These are phyloP conservation scores for Monosporascus sp. DNA, from an alignment of 2,329 filamentous ascomycete species.

Conservation along the genomic window DNA sequence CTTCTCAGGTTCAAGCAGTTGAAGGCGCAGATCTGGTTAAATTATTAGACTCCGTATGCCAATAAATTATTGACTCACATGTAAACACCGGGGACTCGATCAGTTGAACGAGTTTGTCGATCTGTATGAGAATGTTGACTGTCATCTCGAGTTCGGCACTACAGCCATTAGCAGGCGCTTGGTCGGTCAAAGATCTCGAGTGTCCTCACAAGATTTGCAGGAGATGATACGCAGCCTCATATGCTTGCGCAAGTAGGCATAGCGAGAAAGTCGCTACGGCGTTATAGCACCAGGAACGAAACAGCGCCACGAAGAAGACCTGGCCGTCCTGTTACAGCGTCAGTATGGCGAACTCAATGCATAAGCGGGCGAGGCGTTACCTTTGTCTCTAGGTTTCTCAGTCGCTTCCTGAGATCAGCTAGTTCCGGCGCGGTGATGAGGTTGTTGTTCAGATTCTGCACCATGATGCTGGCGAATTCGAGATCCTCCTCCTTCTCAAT, in stretches of 20 bases:
- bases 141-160: constrained; percentile 98
- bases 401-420: constrained; percentile 79
- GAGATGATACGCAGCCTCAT: constrained; percentile 95
- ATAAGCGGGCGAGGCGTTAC: constrained; percentile 34
- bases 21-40: constrained; percentile 76
- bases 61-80: constrained; percentile 52
- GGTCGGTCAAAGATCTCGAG: neutral
- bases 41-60: constrained; percentile 9
- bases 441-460: constrained; percentile 98
- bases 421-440: constrained; percentile 95
- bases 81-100: constrained; percentile 97
- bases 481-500: constrained; percentile 97
- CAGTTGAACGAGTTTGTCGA: constrained; percentile 95
- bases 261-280: constrained; percentile 96
- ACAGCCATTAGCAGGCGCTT: constrained; percentile 10
- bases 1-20: constrained; percentile 90
- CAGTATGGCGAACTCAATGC: constrained; percentile 4
- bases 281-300: constrained; percentile 97
- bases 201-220: constrained; percentile 77
- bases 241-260: constrained; percentile 91
- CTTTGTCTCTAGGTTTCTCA: constrained; percentile 85
- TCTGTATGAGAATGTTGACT: constrained; percentile 96
- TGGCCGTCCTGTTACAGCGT: constrained; percentile 67
- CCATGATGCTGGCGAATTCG: constrained; percentile 99
- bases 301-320: constrained; percentile 88